Evolutionary conservation across 2,329 filamentous ascomycete species (phyloP).

Genomic region (Colletotrichum musae): DNA sequence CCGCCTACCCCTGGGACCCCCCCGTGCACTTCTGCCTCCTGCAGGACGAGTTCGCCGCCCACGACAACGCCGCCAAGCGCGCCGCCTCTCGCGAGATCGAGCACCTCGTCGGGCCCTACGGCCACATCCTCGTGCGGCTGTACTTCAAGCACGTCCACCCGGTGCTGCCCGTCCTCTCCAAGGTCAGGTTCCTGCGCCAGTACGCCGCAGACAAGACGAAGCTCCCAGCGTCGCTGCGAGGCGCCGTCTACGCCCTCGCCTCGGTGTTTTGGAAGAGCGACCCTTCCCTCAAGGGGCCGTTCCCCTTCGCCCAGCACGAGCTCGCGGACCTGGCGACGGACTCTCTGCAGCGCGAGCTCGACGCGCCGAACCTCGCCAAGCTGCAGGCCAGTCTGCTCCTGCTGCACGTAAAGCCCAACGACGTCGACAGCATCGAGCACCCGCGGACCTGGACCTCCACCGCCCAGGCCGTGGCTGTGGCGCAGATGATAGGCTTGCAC

Average conservation of each 20-base stretch:
- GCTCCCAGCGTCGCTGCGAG: conserved; percentile 61
- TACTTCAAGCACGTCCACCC: conserved; percentile 63
- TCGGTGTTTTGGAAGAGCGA: conserved; percentile 59
- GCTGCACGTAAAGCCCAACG: conserved; percentile 60
- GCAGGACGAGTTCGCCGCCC: conserved; percentile 60
- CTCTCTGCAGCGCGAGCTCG: conserved; percentile 60
- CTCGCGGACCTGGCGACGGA: conserved; percentile 58
- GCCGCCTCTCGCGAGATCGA: conserved; percentile 60
- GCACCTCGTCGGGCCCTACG: conserved; percentile 56
- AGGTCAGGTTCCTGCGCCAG: conserved; percentile 57
- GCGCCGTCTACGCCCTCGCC: conserved; percentile 60
- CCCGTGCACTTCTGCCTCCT: conserved; percentile 63
- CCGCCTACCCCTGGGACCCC: conserved; percentile 51
- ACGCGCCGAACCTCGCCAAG: conserved; percentile 61
- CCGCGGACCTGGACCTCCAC: conserved; percentile 61
- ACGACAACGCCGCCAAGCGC: conserved; percentile 55
- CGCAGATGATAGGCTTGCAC: conserved; percentile 63
- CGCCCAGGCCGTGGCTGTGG: conserved; percentile 59
- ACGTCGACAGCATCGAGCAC: conserved; percentile 62
- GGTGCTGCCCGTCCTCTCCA: conserved; percentile 60
- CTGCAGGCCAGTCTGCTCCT: conserved; percentile 63
- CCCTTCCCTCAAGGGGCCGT: conserved; percentile 46
- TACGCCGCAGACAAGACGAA: conserved; percentile 55
- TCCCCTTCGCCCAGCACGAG: conserved; percentile 58
- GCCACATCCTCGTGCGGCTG: conserved; percentile 57